Percentiles rank a stretch among this genome's conserved stretches.
Evolutionary conservation across 495 filamentous ascomycete genomes (phyloP).

Genomic region (Tuber microsphaerosporum): DNA sequence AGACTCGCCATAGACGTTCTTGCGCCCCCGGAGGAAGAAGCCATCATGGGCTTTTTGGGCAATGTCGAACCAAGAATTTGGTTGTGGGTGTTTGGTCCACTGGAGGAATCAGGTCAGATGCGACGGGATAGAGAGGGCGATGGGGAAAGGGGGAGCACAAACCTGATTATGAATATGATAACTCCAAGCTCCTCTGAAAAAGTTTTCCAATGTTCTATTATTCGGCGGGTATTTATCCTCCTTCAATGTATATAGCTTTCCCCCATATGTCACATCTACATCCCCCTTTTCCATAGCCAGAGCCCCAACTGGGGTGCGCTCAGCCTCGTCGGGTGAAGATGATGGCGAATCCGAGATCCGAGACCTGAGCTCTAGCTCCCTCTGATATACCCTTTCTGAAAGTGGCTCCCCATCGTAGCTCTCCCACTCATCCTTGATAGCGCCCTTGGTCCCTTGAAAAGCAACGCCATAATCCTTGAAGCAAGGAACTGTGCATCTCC

Average conservation of each 20-base stretch:
- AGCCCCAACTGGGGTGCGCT: background rate
- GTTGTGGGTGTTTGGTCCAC: conserved; percentile 52
- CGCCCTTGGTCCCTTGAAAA: conserved; percentile 46
- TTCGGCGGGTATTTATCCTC: conserved; percentile 50
- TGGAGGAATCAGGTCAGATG: conserved; percentile 21
- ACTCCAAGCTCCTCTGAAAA: conserved; percentile 53
- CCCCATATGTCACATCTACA: conserved; percentile 40
- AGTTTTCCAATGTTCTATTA: conserved; percentile 52
- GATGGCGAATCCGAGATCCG: conserved; percentile 11
- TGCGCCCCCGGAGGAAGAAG: conserved; percentile 47
- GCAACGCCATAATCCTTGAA: conserved; percentile 50
- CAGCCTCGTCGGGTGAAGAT: conserved; percentile 18
- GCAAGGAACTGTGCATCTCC: conserved; percentile 51
- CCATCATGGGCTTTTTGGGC: conserved; percentile 52
- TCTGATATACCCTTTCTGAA: conserved; percentile 16
- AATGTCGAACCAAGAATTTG: conserved; percentile 53
- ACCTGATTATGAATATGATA: conserved; percentile 58
- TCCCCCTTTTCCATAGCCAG: conserved; percentile 34
- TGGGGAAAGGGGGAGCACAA: conserved; percentile 23
- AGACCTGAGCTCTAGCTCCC: conserved; percentile 7
- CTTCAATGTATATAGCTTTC: conserved; percentile 44
- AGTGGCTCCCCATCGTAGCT: conserved; percentile 46
- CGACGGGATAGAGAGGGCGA: background rate
- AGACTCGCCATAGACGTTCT: conserved; percentile 51
- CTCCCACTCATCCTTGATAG: conserved; percentile 51